Percentiles rank a stretch among this genome's conserved stretches.
Evolutionary conservation across 345 rosid genomes (phyloP).

Genomic region (Moringa oleifera): DNA sequence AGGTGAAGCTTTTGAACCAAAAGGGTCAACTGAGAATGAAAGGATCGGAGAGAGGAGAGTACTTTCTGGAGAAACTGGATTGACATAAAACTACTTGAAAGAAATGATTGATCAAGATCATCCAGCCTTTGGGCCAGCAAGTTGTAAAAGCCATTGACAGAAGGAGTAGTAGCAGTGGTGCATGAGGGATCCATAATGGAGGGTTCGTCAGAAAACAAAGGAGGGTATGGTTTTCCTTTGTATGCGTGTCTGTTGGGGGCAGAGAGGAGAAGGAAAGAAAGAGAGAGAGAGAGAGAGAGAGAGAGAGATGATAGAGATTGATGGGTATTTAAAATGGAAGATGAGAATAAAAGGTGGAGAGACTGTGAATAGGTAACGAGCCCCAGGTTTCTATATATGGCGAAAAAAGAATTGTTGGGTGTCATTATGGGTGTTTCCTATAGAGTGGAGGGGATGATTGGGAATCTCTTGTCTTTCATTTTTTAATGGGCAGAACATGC

Average conservation of each 20-base stretch:
- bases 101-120: conserved; percentile 74
- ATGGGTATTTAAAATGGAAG: conserved; percentile 22
- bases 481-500: conserved; percentile 60
- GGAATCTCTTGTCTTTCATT: conserved; percentile 55
- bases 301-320: neutral
- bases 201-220: too few species aligned
- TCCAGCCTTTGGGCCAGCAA: conserved; percentile 78
- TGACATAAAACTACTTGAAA: conserved; percentile 68
- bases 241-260: too few species aligned
- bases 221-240: too few species aligned
- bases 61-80: conserved; percentile 75
- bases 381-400: conserved; percentile 60
- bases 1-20: conserved; percentile 85
- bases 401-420: conserved; percentile 79
- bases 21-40: conserved; percentile 68
- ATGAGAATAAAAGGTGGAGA: conserved; percentile 15
- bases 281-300: conserved; percentile 15
- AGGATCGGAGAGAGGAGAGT: conserved; percentile 65
- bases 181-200: conserved; percentile 57
- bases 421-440: conserved; percentile 93
- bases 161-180: too few species aligned
- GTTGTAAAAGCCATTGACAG: conserved; percentile 81
- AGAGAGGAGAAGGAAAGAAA: conserved; percentile 9
- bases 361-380: conserved; percentile 30
- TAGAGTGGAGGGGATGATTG: conserved; percentile 87